Evolutionary conservation across 108 stramenopile genomes (phyloP), one percentile per base, ranked within the genome.

Genomic region (Seminavis robusta): DNA sequence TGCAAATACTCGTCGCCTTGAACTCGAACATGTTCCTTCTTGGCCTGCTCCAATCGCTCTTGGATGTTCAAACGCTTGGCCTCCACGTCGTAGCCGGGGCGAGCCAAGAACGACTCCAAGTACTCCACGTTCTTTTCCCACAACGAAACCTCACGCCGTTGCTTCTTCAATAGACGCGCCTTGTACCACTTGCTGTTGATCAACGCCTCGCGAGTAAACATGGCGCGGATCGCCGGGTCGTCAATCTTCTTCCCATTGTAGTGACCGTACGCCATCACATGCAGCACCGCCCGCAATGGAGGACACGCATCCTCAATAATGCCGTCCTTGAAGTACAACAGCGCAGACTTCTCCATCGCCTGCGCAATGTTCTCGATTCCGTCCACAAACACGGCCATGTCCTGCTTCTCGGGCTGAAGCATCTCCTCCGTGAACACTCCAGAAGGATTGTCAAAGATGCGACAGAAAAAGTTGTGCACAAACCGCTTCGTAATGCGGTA

Each of bases 231-330:
- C 31, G 67, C 74, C 10, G 79, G 79, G 55, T 80, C 79, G 13
- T 80, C 44, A 33, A 80, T 72, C 20, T 59, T 61, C 48, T 80
- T 80, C 0, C 61, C 61, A 19, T 80, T 64, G 57, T 76, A 80
- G 30, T 80, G 61, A 15, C 74, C 79, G 26, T 80, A 73, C n/a
- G 74, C 79, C 79, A 80, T 80, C 37, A 80, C 67, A 47, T 80
- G 79, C 26, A 80, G 79, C 16, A 80, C 51, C 13, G 74, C 71
- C 25, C 74, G 50, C 31, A 80, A 74, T 8, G 74, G 62, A 10
- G 79, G 79, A 31, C 79, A 76, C 0, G 74, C 74, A 61, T 75
- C 71, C 37, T 76, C 74, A 33, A 80, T 65, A 27, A 73, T 79
- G 10, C 77, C 73, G 31, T 79, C 77, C 45, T 74, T 59, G 59